Conservation (phyloP, 2,329 filamentous ascomycete genomes). For the Coniochaeta sp. region DNA sequence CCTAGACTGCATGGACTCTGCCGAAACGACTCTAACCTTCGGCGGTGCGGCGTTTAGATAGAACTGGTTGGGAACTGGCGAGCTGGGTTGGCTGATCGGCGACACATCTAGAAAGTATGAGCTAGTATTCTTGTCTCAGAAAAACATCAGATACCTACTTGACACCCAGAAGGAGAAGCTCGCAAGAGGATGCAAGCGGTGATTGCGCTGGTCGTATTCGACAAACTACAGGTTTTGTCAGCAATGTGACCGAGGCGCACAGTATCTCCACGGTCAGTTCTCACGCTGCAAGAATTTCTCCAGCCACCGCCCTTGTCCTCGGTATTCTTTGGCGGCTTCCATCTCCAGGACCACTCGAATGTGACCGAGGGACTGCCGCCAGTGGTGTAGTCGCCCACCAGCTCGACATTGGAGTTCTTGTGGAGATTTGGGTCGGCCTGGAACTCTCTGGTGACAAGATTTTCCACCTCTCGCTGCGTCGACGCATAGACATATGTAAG, state of each 20-base stretch:
- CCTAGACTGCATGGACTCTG: constrained; percentile 79
- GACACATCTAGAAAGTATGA: constrained; percentile 29
- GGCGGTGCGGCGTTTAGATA: constrained; percentile 61
- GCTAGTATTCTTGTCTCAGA: neutral
- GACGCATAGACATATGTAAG: constrained; percentile 90
- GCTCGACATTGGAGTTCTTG: constrained; percentile 91
- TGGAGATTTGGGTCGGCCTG: constrained; percentile 95
- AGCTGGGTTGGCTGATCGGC: constrained; percentile 49
- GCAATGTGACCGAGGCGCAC: constrained; percentile 7
- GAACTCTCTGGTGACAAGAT: constrained; percentile 89
- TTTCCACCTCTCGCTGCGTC: constrained; percentile 80
- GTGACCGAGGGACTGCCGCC: constrained; percentile 75
- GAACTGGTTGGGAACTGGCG: constrained; percentile 55
- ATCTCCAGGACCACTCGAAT: constrained; percentile 96
- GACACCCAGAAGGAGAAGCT: constrained; percentile 95
- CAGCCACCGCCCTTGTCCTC: constrained; percentile 88
- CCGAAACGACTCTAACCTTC: constrained; percentile 75
- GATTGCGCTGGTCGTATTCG: constrained; percentile 91
- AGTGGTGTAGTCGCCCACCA: constrained; percentile 81
- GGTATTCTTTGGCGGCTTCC: constrained; percentile 75
- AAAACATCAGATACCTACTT: constrained; percentile 47
- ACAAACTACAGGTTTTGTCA: constrained; percentile 61
- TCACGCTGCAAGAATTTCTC: constrained; percentile 88
- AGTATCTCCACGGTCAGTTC: constrained; percentile 20
- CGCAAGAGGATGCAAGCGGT: constrained; percentile 79